Evolutionary conservation across 257 asterid genomes (phyloP), one percentile per base, ranked within the genome.

Genomic region (Vinca minor): DNA sequence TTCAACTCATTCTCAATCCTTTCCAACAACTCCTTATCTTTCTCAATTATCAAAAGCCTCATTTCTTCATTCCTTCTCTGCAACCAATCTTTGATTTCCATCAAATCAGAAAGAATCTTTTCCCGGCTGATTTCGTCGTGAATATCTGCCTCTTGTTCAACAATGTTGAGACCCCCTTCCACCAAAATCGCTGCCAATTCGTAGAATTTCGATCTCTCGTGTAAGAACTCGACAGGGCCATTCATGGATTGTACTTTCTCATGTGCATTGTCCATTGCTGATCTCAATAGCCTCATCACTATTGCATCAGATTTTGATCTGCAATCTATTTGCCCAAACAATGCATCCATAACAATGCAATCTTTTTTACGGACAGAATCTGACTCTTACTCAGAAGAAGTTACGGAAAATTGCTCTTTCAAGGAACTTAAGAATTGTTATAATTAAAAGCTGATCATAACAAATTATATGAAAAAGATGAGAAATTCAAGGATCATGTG

Each of bases 281-380:
- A 73, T 81, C 91, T 79, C 69, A 90, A 31, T 32, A 90, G 78
- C 57, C 79, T 78, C 95, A 90, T 84, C 63, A 85, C 87, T 69
- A 77, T 75, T 1, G 83, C 72, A 63, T 87, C 95, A 1, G 83
- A 71, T 65, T 71, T 85, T 32, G 90, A 85, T 74, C 83, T 68
- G 45, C 81, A 75, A 65, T 80, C 80, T 5, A 86, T 81, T 65
- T 83, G 83, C 18, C 84, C 82, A n/a, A 89, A 71, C 53, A 78
- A 20, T 65, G 81, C 83, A 61, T 89, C 94, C 95, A 89, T 87
- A n/a, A n/a, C n/a, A n/a, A n/a, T n/a, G n/a, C n/a, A n/a, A n/a
- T n/a, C n/a, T n/a, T n/a, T n/a, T n/a, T n/a, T n/a, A n/a, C n/a
- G n/a, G n/a, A n/a, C n/a, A n/a, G n/a, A n/a, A n/a, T n/a, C n/a